phyloP scores from a whole-genome alignment of 1,284 basidiomycete species.

The Puccinia novopanici region DNA sequence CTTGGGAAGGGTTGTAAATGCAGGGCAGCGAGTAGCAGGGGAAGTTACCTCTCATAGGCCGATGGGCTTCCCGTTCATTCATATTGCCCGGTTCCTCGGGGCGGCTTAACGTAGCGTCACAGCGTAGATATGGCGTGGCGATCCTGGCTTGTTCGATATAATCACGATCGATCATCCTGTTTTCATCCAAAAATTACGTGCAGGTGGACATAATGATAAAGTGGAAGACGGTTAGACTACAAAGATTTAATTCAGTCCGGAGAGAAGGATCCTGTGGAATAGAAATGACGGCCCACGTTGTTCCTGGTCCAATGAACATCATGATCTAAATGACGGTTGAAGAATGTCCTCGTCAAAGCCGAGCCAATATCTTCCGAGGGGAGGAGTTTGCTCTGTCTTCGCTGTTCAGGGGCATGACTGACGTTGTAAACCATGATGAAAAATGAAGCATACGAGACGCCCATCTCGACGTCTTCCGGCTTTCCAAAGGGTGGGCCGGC shows the following conservation, averaged over 20 bases:
- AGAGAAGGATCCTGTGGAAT: background rate
- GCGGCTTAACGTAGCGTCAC: background rate
- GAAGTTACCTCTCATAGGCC: conserved; percentile 1
- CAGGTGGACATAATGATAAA: too few relatives aligned
- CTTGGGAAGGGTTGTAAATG: background rate
- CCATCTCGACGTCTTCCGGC: conserved; percentile 23
- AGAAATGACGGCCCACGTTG: conserved; percentile 2
- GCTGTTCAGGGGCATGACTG: background rate
- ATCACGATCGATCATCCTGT: conserved; percentile 23
- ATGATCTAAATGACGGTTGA: background rate
- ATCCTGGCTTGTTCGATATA: background rate
- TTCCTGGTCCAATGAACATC: conserved; percentile 39
- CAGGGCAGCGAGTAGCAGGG: background rate
- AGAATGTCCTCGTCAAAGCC: too few relatives aligned
- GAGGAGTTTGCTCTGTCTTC: too few relatives aligned
- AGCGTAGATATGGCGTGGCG: conserved; percentile 6
- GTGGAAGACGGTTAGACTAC: too few relatives aligned
- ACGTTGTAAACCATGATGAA: conserved; percentile 40
- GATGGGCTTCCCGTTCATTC: background rate
- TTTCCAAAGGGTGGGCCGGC: conserved; percentile 39
- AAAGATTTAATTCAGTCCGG: background rate
- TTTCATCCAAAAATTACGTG: too few relatives aligned
- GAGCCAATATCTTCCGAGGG: too few relatives aligned
- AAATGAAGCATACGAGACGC: conserved; percentile 38
- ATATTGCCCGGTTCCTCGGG: background rate